Percentiles rank a stretch among this genome's conserved stretches.
Evolutionary conservation across 148 eudicot species (phyloP).

Genomic region (Vaccinium macrocarpon): DNA sequence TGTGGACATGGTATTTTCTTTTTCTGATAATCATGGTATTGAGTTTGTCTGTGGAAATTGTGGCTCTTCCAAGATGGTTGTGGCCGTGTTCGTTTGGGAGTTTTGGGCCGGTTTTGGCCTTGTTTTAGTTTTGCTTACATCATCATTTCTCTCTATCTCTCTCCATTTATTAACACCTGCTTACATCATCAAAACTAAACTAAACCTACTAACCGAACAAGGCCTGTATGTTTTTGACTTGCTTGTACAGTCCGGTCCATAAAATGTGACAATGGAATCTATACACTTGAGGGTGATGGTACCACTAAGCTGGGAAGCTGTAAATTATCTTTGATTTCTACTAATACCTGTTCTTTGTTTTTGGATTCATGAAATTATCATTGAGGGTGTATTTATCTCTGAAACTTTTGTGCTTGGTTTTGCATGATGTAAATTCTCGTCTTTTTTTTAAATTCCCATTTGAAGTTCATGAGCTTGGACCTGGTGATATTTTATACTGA

Average conservation of each 20-base stretch:
- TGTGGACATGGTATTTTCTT: background rate
- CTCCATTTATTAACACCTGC: no score
- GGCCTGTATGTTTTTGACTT: background rate
- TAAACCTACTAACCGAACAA: no score
- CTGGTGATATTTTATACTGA: background rate
- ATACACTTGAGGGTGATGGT: background rate
- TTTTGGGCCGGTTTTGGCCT: no score
- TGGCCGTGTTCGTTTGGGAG: no score
- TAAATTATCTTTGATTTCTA: background rate
- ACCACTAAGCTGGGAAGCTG: background rate
- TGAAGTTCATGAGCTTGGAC: slow-evolving; percentile 2
- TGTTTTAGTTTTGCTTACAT: no score
- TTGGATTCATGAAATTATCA: background rate
- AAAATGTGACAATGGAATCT: background rate
- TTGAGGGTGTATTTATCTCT: background rate
- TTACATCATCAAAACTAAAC: no score
- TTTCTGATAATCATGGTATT: background rate
- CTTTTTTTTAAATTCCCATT: background rate
- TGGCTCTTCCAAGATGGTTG: background rate
- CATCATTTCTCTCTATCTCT: no score
- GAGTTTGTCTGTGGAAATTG: background rate
- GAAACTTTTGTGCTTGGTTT: background rate
- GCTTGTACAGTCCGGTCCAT: background rate
- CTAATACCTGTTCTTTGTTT: background rate
- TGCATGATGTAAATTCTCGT: background rate